A percentile compares a stretch with the other conserved stretches of the same genome.
These are phyloP conservation scores for Cocos nucifera DNA, from an alignment of 176 grass and related monocot genomes.

Conservation along the genomic window DNA sequence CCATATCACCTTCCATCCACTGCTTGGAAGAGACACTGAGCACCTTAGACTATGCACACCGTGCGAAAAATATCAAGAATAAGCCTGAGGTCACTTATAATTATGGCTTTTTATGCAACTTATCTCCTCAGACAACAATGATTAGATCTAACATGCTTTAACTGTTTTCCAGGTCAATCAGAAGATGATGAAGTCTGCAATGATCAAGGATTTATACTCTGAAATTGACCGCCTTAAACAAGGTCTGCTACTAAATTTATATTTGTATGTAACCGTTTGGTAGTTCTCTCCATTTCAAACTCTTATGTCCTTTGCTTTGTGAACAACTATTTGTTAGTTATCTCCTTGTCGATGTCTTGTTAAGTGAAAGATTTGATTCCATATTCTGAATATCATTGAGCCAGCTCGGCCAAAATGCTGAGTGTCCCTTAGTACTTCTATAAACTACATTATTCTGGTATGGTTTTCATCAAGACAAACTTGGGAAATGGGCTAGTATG, in stretches of 20 bases:
- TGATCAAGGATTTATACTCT: slow-evolving; percentile 91
- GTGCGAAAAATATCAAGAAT: slow-evolving; percentile 99
- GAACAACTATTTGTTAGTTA: too few relatives aligned
- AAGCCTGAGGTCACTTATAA: slow-evolving; percentile 68
- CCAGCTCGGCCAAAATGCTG: too few relatives aligned
- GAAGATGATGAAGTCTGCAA: slow-evolving; percentile 95
- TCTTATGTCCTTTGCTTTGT: slow-evolving; percentile 2
- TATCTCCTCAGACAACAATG: too few relatives aligned
- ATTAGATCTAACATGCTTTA: too few relatives aligned
- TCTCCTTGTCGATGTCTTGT: too few relatives aligned
- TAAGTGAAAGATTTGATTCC: too few relatives aligned
- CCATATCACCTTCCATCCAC: slow-evolving; percentile 86
- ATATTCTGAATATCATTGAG: too few relatives aligned
- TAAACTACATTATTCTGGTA: too few relatives aligned
- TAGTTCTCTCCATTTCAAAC: slow-evolving; percentile 17
- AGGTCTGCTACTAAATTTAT: slow-evolving; percentile 31
- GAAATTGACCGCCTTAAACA: slow-evolving; percentile 99
- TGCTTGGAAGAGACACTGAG: slow-evolving; percentile 98
- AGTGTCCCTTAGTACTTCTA: too few relatives aligned
- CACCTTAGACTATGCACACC: slow-evolving; percentile 95
- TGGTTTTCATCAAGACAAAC: too few relatives aligned
- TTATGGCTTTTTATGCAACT: slow-evolving; percentile 9
- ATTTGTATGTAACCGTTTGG: not conserved
- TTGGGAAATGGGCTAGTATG: too few relatives aligned
- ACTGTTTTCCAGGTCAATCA: slow-evolving; percentile 64